Percentiles rank a stretch among this genome's conserved stretches.
phyloP scores from a whole-genome alignment of 1,284 basidiomycete species.

The Irpex lacteus region DNA sequence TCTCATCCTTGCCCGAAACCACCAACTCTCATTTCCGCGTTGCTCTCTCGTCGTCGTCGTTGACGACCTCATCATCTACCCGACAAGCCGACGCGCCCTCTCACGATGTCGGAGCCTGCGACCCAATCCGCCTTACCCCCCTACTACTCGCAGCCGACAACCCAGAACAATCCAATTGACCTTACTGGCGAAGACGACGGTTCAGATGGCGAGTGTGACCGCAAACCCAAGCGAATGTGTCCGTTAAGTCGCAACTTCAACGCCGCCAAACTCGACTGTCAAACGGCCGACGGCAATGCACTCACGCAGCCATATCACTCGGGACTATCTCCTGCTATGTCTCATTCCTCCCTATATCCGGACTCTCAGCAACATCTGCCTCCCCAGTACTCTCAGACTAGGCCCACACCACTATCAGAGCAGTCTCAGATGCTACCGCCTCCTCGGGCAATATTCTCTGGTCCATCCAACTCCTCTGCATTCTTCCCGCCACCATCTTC shows the following conservation, averaged over 20 bases:
- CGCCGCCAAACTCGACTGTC: slow-evolving; percentile 13
- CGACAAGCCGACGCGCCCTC: neutral
- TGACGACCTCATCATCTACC: slow-evolving; percentile 10
- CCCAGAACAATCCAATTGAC: slow-evolving; percentile 31
- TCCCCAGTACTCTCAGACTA: slow-evolving; percentile 4
- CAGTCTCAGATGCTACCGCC: neutral
- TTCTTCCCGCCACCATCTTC: slow-evolving; percentile 24
- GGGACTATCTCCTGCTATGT: slow-evolving; percentile 30
- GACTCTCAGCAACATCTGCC: slow-evolving; percentile 8
- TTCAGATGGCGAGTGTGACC: slow-evolving; percentile 21
- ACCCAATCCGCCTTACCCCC: slow-evolving; percentile 13
- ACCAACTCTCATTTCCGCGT: slow-evolving; percentile 8
- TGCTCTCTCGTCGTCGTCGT: slow-evolving; percentile 12
- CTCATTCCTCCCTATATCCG: slow-evolving; percentile 22
- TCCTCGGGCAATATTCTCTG: slow-evolving; percentile 18
- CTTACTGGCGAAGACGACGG: slow-evolving; percentile 32
- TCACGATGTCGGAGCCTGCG: slow-evolving; percentile 6
- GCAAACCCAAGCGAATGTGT: slow-evolving; percentile 27
- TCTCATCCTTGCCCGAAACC: slow-evolving; percentile 14
- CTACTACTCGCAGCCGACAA: slow-evolving; percentile 15
- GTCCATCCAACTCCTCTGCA: slow-evolving; percentile 30
- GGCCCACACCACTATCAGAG: neutral
- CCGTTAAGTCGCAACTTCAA: slow-evolving; percentile 24
- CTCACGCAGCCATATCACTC: slow-evolving; percentile 22
- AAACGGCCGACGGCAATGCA: slow-evolving; percentile 10